phyloP scores from a whole-genome alignment of 768 basidiomycete genomes.

The Roridomyces roridus region DNA sequence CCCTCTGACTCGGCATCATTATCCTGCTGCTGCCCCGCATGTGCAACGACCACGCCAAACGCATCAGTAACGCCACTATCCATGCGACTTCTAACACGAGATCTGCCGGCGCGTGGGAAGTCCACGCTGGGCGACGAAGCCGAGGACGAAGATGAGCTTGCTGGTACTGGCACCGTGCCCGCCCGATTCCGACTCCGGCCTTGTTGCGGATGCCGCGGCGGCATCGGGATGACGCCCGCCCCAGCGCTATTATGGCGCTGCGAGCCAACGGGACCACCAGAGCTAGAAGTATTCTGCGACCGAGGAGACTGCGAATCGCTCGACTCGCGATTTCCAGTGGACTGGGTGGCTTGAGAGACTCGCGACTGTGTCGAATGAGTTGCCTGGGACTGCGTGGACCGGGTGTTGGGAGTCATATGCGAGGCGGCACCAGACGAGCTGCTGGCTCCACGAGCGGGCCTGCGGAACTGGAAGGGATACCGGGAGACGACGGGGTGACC shows the following conservation, averaged over 20 bases:
- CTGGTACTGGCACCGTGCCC: constrained; percentile 30
- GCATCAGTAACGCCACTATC: constrained; percentile 27
- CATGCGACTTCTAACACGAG: constrained; percentile 15
- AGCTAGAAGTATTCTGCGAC: constrained; percentile 40
- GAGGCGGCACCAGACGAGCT: constrained; percentile 48
- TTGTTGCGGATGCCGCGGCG: constrained; percentile 38
- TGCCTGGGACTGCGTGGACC: constrained; percentile 39
- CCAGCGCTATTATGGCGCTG: constrained; percentile 36
- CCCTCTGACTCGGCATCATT: constrained; percentile 51
- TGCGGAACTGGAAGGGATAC: constrained; percentile 73
- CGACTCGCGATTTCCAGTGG: constrained; percentile 68
- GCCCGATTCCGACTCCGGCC: constrained; percentile 30
- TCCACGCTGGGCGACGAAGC: constrained; percentile 12
- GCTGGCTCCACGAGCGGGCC: constrained; percentile 51
- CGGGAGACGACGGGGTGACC: constrained; percentile 77
- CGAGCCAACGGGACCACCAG: constrained; percentile 43
- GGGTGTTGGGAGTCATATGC: constrained; percentile 40
- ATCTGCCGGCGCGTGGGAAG: constrained; percentile 17
- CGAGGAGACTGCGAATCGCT: constrained; percentile 63
- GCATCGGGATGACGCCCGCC: constrained; percentile 45
- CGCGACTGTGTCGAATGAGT: constrained; percentile 46
- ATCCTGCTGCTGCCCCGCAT: constrained; percentile 1
- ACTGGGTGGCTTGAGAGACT: constrained; percentile 54
- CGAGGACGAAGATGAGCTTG: constrained; percentile 28
- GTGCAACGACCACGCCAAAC: constrained; percentile 10